A percentile compares a stretch with the other conserved stretches of the same genome.
phyloP scores from a whole-genome alignment of 202 grass and related monocot genomes.

The Dendrocalamus latiflorus region DNA sequence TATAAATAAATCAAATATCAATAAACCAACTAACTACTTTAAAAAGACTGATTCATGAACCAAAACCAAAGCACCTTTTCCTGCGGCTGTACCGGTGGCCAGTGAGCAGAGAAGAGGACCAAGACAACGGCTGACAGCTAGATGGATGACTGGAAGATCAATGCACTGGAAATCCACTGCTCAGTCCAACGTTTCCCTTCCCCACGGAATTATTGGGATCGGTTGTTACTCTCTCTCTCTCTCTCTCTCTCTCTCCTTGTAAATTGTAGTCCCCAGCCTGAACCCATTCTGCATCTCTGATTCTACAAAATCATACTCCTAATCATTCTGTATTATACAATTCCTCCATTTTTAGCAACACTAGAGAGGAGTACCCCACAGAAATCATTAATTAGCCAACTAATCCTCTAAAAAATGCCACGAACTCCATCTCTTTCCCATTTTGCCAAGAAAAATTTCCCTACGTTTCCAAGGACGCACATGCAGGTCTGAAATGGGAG shows the following conservation, averaged over 20 bases:
- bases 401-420: not conserved
- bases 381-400: not conserved
- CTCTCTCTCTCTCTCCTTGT: too few relatives aligned
- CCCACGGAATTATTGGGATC: too few relatives aligned
- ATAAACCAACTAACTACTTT: too few relatives aligned
- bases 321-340: not conserved
- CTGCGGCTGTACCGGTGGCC: not conserved
- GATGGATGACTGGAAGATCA: not conserved
- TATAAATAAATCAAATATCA: too few relatives aligned
- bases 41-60: too few relatives aligned
- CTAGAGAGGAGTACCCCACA: not conserved
- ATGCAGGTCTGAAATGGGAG: not conserved
- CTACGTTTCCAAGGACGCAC: not conserved
- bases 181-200: too few relatives aligned
- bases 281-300: too few relatives aligned
- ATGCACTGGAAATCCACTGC: not conserved
- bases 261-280: not conserved
- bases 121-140: not conserved
- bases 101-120: not conserved
- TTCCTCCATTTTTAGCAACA: not conserved
- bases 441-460: not conserved
- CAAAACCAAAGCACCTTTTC: too few relatives aligned
- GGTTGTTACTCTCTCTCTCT: too few relatives aligned
- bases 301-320: too few relatives aligned
- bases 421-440: not conserved